phyloP scores from a whole-genome alignment of 257 asterid genomes.

The Primulina huaijiensis region DNA sequence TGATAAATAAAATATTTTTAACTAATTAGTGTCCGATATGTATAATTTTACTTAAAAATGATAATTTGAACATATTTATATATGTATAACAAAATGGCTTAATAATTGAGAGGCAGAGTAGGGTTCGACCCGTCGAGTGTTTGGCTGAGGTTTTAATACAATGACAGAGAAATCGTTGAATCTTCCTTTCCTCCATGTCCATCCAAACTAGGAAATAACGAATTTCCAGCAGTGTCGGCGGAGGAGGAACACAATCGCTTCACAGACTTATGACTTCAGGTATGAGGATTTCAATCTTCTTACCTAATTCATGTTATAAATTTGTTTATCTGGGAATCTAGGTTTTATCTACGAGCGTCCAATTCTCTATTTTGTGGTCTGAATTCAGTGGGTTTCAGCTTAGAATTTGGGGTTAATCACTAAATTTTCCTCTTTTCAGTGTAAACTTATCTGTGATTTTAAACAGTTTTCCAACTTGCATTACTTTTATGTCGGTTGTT shows the following conservation, averaged over 20 bases:
- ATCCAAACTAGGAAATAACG: constrained; percentile 14
- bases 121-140: background rate
- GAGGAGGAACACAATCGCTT: constrained; percentile 3
- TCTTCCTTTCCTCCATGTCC: background rate
- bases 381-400: background rate
- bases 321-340: constrained; percentile 21
- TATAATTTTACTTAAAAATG: too few relatives aligned
- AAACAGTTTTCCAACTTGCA: background rate
- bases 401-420: background rate
- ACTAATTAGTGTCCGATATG: too few relatives aligned
- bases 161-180: background rate
- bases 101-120: too few relatives aligned
- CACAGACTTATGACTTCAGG: constrained; percentile 41
- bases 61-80: too few relatives aligned
- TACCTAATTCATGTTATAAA: background rate
- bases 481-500: constrained; percentile 17
- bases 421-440: background rate
- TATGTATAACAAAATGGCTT: too few relatives aligned
- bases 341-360: background rate
- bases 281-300: constrained; percentile 12
- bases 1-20: too few relatives aligned
- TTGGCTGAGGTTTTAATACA: background rate
- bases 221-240: constrained; percentile 9
- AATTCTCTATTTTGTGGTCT: constrained; percentile 4
- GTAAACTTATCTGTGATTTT: background rate